Conservation (phyloP, 2,329 filamentous ascomycete species). For the Plectosphaerella plurivora region DNA sequence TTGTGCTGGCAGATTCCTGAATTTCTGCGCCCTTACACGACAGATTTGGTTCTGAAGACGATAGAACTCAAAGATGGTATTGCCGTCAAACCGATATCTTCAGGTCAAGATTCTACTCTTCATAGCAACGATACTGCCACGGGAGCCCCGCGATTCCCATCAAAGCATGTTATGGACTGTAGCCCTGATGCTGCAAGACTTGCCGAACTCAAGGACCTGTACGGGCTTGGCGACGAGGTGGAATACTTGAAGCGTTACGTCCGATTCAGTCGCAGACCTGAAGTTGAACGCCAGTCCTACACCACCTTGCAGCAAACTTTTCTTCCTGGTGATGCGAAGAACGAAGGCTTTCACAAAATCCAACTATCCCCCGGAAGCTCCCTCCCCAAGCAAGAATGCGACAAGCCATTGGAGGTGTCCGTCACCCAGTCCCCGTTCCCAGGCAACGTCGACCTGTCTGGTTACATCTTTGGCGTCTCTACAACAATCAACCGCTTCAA, state of each 20-base stretch:
- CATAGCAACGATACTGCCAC: no score
- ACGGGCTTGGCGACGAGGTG: conserved; percentile 36
- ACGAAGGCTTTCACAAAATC: conserved; percentile 14
- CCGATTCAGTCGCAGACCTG: conserved; percentile 34
- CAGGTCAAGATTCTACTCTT: no score
- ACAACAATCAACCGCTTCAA: conserved; percentile 43
- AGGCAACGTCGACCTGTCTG: conserved; percentile 36
- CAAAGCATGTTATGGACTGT: conserved; percentile 34
- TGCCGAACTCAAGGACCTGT: conserved; percentile 30
- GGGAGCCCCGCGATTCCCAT: neutral
- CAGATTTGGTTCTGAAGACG: no score
- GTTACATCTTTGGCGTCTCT: conserved; percentile 47
- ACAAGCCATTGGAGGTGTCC: conserved; percentile 31
- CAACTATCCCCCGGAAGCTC: conserved; percentile 27
- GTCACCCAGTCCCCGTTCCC: conserved; percentile 38
- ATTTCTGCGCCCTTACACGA: no score
- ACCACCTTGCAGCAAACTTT: conserved; percentile 18
- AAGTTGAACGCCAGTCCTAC: conserved; percentile 34
- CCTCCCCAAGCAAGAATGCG: conserved; percentile 24
- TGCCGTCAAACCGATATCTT: no score
- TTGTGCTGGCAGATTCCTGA: no score
- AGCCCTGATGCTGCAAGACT: conserved; percentile 34
- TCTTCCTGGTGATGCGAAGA: conserved; percentile 24
- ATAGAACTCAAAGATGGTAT: no score
- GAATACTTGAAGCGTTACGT: conserved; percentile 45